A percentile compares a stretch with the other conserved stretches of the same genome.
Evolutionary conservation across 1,284 basidiomycete species (phyloP).

Genomic region (Stygiomarasmius scandens): DNA sequence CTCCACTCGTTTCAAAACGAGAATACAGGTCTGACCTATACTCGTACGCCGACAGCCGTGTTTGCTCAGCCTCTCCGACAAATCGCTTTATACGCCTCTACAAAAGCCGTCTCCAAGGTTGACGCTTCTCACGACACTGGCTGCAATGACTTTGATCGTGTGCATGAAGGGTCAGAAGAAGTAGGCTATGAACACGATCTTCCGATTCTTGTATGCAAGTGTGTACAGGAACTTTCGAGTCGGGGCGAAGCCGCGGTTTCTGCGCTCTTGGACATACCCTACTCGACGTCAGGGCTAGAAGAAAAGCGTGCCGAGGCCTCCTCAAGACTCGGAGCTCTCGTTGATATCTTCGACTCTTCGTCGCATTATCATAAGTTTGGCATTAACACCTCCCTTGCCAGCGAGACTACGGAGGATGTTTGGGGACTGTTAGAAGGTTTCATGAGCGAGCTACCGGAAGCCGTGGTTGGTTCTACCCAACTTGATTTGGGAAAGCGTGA

Average conservation of each 20-base stretch:
- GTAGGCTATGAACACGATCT: constrained; percentile 52
- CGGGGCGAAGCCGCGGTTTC: neutral
- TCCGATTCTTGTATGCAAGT: constrained; percentile 57
- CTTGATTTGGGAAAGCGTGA: constrained; percentile 34
- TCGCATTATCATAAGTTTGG: constrained; percentile 30
- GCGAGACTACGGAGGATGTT: constrained; percentile 58
- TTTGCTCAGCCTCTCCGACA: constrained; percentile 52
- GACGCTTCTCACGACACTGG: neutral
- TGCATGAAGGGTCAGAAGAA: neutral
- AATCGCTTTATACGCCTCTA: constrained; percentile 48
- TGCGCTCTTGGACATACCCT: constrained; percentile 17
- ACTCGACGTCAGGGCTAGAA: no score
- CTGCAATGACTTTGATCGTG: neutral
- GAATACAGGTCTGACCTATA: no score
- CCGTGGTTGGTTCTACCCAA: constrained; percentile 44
- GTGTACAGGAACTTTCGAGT: constrained; percentile 54
- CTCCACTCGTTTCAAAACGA: no score
- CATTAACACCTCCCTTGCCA: constrained; percentile 40
- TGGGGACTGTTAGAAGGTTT: constrained; percentile 63
- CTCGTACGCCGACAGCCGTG: constrained; percentile 32
- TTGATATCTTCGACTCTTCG: constrained; percentile 34
- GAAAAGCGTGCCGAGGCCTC: constrained; percentile 31
- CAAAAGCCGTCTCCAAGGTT: constrained; percentile 32
- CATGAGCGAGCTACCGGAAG: constrained; percentile 55
- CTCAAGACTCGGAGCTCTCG: constrained; percentile 34